These are phyloP conservation scores for Russula foetens DNA, from an alignment of 768 basidiomycete genomes.

Conservation along the genomic window DNA sequence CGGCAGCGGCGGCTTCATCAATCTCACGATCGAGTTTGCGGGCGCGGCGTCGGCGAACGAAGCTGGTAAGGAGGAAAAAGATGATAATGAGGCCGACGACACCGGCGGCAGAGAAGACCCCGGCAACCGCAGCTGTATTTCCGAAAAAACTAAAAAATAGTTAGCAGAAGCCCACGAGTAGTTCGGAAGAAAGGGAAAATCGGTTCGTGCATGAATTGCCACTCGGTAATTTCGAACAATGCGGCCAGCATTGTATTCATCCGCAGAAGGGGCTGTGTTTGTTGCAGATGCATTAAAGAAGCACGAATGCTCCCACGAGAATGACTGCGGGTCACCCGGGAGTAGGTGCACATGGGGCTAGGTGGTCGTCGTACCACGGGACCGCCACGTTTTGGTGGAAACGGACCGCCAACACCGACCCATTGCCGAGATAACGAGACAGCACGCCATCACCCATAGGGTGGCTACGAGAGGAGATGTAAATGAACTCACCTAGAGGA, in stretches of 20 bases:
- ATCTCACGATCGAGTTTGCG: conserved; percentile 65
- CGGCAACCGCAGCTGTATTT: conserved; percentile 67
- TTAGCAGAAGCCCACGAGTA: not conserved
- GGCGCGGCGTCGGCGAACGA: conserved; percentile 55
- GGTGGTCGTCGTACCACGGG: not conserved
- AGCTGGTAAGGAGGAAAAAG: conserved; percentile 44
- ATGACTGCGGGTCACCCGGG: not conserved
- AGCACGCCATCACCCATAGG: not conserved
- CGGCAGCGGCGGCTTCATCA: conserved; percentile 60
- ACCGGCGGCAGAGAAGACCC: conserved; percentile 66
- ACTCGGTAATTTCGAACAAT: not conserved
- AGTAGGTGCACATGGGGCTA: not conserved
- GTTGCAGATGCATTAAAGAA: not conserved
- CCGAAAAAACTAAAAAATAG: conserved; percentile 40
- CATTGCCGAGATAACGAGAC: not conserved
- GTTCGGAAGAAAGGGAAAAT: not conserved
- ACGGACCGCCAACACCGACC: not conserved
- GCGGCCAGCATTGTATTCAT: not conserved
- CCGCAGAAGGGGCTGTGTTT: not conserved
- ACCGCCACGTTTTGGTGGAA: not conserved
- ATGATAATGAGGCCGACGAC: conserved; percentile 44
- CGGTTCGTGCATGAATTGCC: not conserved
- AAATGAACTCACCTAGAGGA: conserved; percentile 20
- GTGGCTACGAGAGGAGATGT: not conserved
- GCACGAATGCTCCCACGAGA: not conserved